Conservation (phyloP, 2,329 filamentous ascomycete species). For the Achaetomium macrosporum region DNA sequence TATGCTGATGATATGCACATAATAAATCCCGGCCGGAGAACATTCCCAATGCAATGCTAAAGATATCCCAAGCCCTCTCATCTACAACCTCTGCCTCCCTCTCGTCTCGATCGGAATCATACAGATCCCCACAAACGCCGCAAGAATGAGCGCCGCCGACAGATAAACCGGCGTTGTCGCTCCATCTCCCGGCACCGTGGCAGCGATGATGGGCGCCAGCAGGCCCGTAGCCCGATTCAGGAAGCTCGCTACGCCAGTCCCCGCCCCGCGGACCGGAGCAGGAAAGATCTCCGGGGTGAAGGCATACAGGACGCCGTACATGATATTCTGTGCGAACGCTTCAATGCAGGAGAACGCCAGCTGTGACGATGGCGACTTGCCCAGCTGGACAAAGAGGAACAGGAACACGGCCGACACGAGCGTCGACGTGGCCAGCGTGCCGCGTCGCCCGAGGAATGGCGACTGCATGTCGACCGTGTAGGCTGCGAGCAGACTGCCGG, state of each 20-base stretch:
- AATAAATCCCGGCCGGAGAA: neutral
- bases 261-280: slow-evolving; percentile 64
- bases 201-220: slow-evolving; percentile 62
- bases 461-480: slow-evolving; percentile 63
- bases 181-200: slow-evolving; percentile 52
- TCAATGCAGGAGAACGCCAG: slow-evolving; percentile 62
- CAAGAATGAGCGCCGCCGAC: slow-evolving; percentile 50
- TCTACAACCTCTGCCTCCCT: slow-evolving; percentile 51
- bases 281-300: slow-evolving; percentile 76
- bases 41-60: neutral
- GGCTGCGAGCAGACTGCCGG: slow-evolving; percentile 68
- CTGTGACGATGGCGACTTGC: slow-evolving; percentile 50
- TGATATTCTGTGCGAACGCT: slow-evolving; percentile 68
- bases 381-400: slow-evolving; percentile 59
- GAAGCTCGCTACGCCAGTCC: slow-evolving; percentile 66
- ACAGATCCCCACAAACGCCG: slow-evolving; percentile 54
- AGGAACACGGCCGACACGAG: slow-evolving; percentile 62
- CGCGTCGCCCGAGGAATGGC: slow-evolving; percentile 60
- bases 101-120: slow-evolving; percentile 59
- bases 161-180: slow-evolving; percentile 53
- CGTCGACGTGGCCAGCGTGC: slow-evolving; percentile 64
- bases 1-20: neutral
- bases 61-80: neutral
- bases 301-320: slow-evolving; percentile 71
- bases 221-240: slow-evolving; percentile 63